phyloP scores from a whole-genome alignment of 805 yeast species.

The Metschnikowia arizonensis region DNA sequence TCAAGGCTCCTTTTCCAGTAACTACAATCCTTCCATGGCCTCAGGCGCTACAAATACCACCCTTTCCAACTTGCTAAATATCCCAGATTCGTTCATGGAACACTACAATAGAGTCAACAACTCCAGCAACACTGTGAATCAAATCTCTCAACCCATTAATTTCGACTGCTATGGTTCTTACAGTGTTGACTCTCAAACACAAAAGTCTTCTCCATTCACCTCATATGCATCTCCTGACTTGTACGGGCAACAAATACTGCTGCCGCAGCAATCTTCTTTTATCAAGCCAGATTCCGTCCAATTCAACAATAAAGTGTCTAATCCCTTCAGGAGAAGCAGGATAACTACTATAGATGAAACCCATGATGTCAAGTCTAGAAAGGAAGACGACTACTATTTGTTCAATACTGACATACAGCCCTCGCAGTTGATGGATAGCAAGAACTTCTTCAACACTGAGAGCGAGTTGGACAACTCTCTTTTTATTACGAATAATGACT shows the following conservation, averaged over 20 bases:
- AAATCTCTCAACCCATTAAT: constrained; percentile 12
- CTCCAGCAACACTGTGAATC: constrained; percentile 12
- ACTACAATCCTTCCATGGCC: constrained; percentile 7
- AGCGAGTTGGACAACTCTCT: constrained; percentile 27
- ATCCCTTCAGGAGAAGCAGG: constrained; percentile 25
- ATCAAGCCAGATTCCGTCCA: constrained; percentile 15
- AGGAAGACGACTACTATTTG: constrained; percentile 36
- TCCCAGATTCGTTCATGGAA: constrained; percentile 31
- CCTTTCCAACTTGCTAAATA: constrained; percentile 22
- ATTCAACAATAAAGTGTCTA: background rate
- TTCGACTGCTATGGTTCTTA: constrained; percentile 11
- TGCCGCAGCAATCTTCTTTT: constrained; percentile 9
- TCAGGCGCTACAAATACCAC: constrained; percentile 11
- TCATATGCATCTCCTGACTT: constrained; percentile 39
- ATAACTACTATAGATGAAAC: constrained; percentile 31
- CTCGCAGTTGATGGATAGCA: constrained; percentile 30
- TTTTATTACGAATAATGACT: constrained; percentile 19
- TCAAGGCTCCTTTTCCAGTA: constrained; percentile 8
- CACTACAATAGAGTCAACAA: constrained; percentile 20
- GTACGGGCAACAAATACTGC: constrained; percentile 5
- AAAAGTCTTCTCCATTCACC: constrained; percentile 29
- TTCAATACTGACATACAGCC: constrained; percentile 43
- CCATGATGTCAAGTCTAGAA: constrained; percentile 17
- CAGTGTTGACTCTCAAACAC: constrained; percentile 13
- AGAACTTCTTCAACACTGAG: constrained; percentile 22